These are phyloP conservation scores for Phytophthora cryptogea DNA, from an alignment of 352 stramenopile species.

Conservation along the genomic window DNA sequence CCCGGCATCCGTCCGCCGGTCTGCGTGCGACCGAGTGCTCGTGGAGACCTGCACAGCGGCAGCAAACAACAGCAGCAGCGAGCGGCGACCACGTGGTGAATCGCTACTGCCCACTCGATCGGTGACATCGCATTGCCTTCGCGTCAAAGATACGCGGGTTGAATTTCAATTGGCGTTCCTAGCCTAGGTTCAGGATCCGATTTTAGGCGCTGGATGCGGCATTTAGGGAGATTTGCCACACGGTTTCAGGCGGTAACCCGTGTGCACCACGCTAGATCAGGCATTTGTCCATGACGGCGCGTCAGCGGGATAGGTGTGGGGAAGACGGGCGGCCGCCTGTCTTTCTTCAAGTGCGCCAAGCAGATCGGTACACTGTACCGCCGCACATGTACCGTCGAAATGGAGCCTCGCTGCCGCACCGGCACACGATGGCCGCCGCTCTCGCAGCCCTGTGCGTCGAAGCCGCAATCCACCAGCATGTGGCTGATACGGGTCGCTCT, in stretches of 20 bases:
- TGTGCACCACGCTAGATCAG: neutral
- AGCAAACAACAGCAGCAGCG: neutral
- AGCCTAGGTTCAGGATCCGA: neutral
- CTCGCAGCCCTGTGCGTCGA: no score
- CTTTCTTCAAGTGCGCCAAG: slow-evolving; percentile 11
- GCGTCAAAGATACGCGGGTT: neutral
- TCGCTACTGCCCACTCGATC: neutral
- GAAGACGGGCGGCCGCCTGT: slow-evolving; percentile 17
- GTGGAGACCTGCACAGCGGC: neutral
- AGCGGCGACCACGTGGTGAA: neutral
- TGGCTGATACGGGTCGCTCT: no score
- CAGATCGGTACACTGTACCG: slow-evolving; percentile 25
- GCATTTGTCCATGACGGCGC: neutral
- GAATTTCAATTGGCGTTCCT: neutral
- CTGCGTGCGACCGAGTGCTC: no score
- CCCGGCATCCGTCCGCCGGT: slow-evolving; percentile 1
- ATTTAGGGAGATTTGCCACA: neutral
- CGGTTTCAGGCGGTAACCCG: neutral
- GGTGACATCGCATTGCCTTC: neutral
- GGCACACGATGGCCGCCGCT: neutral
- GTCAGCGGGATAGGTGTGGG: slow-evolving; percentile 18
- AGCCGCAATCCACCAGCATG: no score
- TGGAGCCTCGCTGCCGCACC: slow-evolving; percentile 11
- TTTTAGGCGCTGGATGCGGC: neutral
- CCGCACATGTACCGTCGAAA: slow-evolving; percentile 21